A percentile compares a stretch with the other conserved stretches of the same genome.
These are phyloP conservation scores for Suillus tomentosus DNA, from an alignment of 768 basidiomycete species.

Conservation along the genomic window DNA sequence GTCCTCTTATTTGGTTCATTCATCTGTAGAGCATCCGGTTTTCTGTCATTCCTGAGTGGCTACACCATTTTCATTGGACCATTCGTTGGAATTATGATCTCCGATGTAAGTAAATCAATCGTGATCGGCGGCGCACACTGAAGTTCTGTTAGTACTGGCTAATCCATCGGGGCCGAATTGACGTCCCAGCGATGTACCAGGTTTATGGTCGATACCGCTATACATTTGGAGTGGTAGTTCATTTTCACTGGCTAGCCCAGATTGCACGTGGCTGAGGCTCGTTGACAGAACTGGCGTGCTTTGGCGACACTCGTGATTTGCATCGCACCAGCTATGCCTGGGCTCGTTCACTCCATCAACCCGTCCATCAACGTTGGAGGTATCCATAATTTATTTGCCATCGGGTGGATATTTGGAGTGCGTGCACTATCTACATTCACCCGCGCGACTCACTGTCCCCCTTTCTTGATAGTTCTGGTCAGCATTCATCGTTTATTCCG, in stretches of 20 bases:
- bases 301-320: constrained; percentile 65
- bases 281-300: constrained; percentile 79
- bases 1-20: neutral
- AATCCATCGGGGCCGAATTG: constrained; percentile 67
- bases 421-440: neutral
- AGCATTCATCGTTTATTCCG: constrained; percentile 12
- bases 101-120: constrained; percentile 43
- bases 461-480: constrained; percentile 10
- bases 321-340: constrained; percentile 73
- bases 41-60: constrained; percentile 77
- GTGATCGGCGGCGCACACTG: neutral
- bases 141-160: constrained; percentile 66
- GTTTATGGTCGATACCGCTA: constrained; percentile 82
- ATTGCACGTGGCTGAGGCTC: neutral
- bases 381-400: constrained; percentile 11
- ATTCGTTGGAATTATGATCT: constrained; percentile 74
- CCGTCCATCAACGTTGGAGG: constrained; percentile 40
- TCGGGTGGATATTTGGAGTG: constrained; percentile 17
- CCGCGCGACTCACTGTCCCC: neutral
- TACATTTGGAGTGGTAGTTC: constrained; percentile 62
- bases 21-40: constrained; percentile 51
- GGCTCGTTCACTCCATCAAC: constrained; percentile 76
- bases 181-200: constrained; percentile 84
- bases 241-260: constrained; percentile 1
- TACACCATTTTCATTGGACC: constrained; percentile 89